Base-by-base conservation (phyloP, 2,329 filamentous ascomycete genomes). In the Lecanoromycetidae sp. region DNA sequence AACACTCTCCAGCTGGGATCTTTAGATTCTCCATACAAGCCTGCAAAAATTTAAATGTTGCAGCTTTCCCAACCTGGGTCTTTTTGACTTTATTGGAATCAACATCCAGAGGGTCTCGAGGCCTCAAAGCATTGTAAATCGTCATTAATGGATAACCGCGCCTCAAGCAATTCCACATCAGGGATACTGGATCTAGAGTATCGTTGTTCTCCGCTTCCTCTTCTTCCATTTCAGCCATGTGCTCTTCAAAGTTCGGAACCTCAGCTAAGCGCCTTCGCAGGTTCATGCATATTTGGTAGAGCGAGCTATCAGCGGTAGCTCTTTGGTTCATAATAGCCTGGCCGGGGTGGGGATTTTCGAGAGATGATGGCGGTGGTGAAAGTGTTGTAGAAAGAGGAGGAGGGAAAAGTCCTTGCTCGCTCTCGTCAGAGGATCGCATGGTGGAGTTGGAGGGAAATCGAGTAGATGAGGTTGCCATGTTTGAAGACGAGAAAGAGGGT, bases 241-340 rank as follows among this genome's bases (percentile, higher is more conserved):
- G 82, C 15, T 72, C 71, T 53, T 87, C 80, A 61, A 96, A 95
- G 49, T 78, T 83, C 3, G 87, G 87, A 7, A 96, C 87, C 55
- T 83, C 82, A 47, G 80, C 75, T 52, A 98, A 71, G 53, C 91
- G 80, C 66, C 82, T 80, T 62, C 85, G 86, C 52, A 96, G 72
- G 45, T 82, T 80, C 56, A 94, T 76, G 63, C 91, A 96, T 64
- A 94, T 94, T 66, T 96, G 90, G 66, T 94, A 98, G 20, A 98
- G 77, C 9, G 88, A 95, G 50, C 82, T 77, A 47, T 85, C 86
- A 55, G 91, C 88, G 63, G 94, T 88, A 62, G 88, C 91, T 63
- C 86, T 84, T 66, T 90, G 85, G 68, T 98, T 98, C 72, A 98
- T 94, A 63, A 98, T 94, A 65, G 94, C 95, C 30, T 47, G 35